Percentiles rank a stretch among this genome's conserved stretches.
Evolutionary conservation across 768 basidiomycete genomes (phyloP).

Genomic region (Kwoniella mangroviensis): DNA sequence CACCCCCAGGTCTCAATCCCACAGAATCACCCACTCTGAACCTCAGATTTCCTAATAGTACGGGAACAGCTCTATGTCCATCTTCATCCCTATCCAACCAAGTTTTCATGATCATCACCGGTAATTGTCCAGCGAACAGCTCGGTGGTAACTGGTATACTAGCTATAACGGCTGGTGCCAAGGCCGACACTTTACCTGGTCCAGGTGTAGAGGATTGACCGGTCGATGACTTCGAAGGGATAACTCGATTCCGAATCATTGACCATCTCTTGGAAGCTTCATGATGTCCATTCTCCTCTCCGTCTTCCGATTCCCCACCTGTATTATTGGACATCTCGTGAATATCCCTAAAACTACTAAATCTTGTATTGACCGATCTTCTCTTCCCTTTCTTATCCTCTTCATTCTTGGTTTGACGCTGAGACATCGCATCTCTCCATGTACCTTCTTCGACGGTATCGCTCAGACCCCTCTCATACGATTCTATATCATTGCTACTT

Average conservation of each 20-base stretch:
- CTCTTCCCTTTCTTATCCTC: slow-evolving; percentile 4
- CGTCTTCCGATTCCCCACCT: slow-evolving; percentile 7
- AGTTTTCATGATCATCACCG: slow-evolving; percentile 58
- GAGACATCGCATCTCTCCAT: slow-evolving; percentile 21
- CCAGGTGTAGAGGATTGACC: slow-evolving; percentile 27
- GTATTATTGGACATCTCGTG: slow-evolving; percentile 1
- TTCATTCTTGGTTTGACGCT: not conserved
- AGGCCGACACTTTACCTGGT: slow-evolving; percentile 38
- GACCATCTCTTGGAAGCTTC: slow-evolving; percentile 44
- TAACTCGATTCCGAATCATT: slow-evolving; percentile 42
- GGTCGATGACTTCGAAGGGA: slow-evolving; percentile 32
- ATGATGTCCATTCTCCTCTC: slow-evolving; percentile 25
- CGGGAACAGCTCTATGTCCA: slow-evolving; percentile 56
- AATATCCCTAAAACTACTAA: slow-evolving; percentile 25
- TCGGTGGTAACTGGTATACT: slow-evolving; percentile 56
- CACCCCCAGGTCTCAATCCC: slow-evolving; percentile 41
- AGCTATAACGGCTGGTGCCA: slow-evolving; percentile 45
- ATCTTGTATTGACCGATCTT: slow-evolving; percentile 20
- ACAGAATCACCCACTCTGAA: slow-evolving; percentile 58
- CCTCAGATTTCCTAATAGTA: slow-evolving; percentile 54
- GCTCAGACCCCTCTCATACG: slow-evolving; percentile 20
- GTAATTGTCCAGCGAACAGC: slow-evolving; percentile 55
- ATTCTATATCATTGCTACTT: slow-evolving; percentile 26
- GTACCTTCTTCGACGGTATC: slow-evolving; percentile 25
- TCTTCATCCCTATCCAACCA: slow-evolving; percentile 58